phyloP scores from a whole-genome alignment of 2,329 filamentous ascomycete genomes.

The Graphium sp. region DNA sequence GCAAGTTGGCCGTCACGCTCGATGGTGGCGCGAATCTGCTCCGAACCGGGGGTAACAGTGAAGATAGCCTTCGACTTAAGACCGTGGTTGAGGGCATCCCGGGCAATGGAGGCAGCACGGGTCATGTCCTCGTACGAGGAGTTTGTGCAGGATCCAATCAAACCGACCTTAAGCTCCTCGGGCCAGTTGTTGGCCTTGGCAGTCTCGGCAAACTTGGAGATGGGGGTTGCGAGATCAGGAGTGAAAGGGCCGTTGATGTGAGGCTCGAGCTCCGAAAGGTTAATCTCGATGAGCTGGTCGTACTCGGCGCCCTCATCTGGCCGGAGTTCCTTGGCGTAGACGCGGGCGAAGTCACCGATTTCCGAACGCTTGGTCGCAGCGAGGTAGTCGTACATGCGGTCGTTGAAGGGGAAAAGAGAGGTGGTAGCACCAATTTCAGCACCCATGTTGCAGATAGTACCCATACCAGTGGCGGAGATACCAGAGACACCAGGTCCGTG shows the following conservation, averaged over 20 bases:
- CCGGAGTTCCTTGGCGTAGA: slow-evolving; percentile 70
- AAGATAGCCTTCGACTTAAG: slow-evolving; percentile 88
- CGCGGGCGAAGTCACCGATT: slow-evolving; percentile 79
- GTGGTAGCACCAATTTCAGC: slow-evolving; percentile 75
- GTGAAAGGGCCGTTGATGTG: slow-evolving; percentile 99
- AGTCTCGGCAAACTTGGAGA: slow-evolving; percentile 92
- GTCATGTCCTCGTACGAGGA: slow-evolving; percentile 77
- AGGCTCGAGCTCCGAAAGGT: slow-evolving; percentile 86
- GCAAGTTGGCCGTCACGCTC: slow-evolving; percentile 78
- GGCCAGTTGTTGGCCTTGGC: slow-evolving; percentile 94
- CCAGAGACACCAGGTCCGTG: slow-evolving; percentile 50
- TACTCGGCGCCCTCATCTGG: slow-evolving; percentile 87
- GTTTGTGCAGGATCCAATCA: slow-evolving; percentile 99
- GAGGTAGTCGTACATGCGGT: slow-evolving; percentile 95
- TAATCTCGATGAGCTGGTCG: slow-evolving; percentile 90
- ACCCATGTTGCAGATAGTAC: slow-evolving; percentile 58
- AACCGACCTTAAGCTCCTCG: slow-evolving; percentile 85
- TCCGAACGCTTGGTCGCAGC: slow-evolving; percentile 74
- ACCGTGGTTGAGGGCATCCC: slow-evolving; percentile 80
- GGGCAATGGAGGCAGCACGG: slow-evolving; percentile 78
- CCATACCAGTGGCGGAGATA: slow-evolving; percentile 67
- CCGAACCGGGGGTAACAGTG: slow-evolving; percentile 89
- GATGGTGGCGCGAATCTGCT: slow-evolving; percentile 92
- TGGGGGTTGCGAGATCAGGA: slow-evolving; percentile 90
- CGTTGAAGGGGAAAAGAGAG: slow-evolving; percentile 93